phyloP scores from a whole-genome alignment of 1,284 basidiomycete genomes.

The Blastosporella zonata region DNA sequence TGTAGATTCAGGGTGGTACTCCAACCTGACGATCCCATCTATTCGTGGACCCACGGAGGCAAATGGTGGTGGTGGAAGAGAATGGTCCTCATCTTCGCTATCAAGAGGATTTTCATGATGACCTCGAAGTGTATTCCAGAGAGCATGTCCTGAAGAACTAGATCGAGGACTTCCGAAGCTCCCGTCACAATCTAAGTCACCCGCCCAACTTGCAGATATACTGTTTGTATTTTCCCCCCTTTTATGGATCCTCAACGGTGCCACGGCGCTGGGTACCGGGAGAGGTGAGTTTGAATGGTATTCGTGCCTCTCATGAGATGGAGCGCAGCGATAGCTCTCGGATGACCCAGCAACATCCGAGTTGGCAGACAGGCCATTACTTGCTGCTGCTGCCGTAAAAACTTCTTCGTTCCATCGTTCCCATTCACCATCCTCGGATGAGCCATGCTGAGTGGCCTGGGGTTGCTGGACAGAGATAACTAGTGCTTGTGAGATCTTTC shows the following conservation, averaged over 20 bases:
- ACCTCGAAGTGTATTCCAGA: slow-evolving; percentile 6
- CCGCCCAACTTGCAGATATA: slow-evolving; percentile 27
- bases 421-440: slow-evolving; percentile 41
- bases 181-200: slow-evolving; percentile 5
- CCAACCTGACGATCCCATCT: slow-evolving; percentile 28
- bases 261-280: slow-evolving; percentile 13
- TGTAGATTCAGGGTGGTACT: slow-evolving; percentile 26
- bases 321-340: neutral
- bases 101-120: slow-evolving; percentile 14
- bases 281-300: slow-evolving; percentile 18
- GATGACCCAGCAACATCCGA: slow-evolving; percentile 10
- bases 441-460: slow-evolving; percentile 19
- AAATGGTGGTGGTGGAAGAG: slow-evolving; percentile 43
- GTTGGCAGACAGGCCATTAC: neutral
- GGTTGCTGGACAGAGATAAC: slow-evolving; percentile 36
- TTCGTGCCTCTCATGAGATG: neutral
- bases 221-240: slow-evolving; percentile 19
- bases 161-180: slow-evolving; percentile 1
- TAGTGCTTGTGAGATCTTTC: slow-evolving; percentile 45
- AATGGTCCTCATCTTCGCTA: slow-evolving; percentile 26
- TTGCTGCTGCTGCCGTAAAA: slow-evolving; percentile 28
- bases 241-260: slow-evolving; percentile 34
- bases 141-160: neutral
- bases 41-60: slow-evolving; percentile 34
- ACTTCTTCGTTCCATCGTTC: slow-evolving; percentile 47